Evolutionary conservation across 805 yeast genomes (phyloP).

Genomic region (Candida dendrica): DNA sequence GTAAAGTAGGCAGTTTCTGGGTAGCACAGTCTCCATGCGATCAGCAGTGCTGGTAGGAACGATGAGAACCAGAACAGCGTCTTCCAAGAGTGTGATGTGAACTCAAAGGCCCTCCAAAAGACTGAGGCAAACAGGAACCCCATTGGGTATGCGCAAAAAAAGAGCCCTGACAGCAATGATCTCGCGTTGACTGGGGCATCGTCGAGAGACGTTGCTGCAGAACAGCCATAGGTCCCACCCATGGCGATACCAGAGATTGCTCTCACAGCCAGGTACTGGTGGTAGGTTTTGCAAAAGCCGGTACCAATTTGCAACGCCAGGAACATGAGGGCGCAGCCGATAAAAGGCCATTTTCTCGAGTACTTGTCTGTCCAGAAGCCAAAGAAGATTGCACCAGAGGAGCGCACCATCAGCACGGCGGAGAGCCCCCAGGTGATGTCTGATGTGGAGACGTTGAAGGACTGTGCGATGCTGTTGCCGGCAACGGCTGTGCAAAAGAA

Average conservation of each 20-base stretch:
- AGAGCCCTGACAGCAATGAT: slow-evolving; percentile 55
- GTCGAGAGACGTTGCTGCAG: slow-evolving; percentile 60
- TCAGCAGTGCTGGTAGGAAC: slow-evolving; percentile 54
- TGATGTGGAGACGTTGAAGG: slow-evolving; percentile 35
- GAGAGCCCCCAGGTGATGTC: slow-evolving; percentile 70
- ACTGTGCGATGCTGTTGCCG: slow-evolving; percentile 41
- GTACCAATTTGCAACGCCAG: slow-evolving; percentile 55
- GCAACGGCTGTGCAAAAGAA: slow-evolving; percentile 58
- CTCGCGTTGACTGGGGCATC: slow-evolving; percentile 54
- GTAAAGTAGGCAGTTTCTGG: slow-evolving; percentile 56
- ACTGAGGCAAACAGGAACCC: slow-evolving; percentile 61
- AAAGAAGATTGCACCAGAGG: slow-evolving; percentile 60
- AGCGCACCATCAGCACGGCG: slow-evolving; percentile 60
- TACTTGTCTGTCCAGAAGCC: slow-evolving; percentile 55
- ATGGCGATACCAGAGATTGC: slow-evolving; percentile 62
- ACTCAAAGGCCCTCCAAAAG: slow-evolving; percentile 57
- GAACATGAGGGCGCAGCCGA: slow-evolving; percentile 43
- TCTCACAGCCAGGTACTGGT: slow-evolving; percentile 53
- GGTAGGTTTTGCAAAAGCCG: slow-evolving; percentile 53
- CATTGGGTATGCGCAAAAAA: slow-evolving; percentile 52
- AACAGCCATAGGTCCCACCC: slow-evolving; percentile 67
- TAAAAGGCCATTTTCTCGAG: slow-evolving; percentile 66
- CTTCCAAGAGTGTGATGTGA: slow-evolving; percentile 54
- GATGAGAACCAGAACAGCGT: slow-evolving; percentile 69
- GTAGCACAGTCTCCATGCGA: slow-evolving; percentile 46